phyloP scores from a whole-genome alignment of 2,329 filamentous ascomycete species.

The Thielaviopsis ethacetica region DNA sequence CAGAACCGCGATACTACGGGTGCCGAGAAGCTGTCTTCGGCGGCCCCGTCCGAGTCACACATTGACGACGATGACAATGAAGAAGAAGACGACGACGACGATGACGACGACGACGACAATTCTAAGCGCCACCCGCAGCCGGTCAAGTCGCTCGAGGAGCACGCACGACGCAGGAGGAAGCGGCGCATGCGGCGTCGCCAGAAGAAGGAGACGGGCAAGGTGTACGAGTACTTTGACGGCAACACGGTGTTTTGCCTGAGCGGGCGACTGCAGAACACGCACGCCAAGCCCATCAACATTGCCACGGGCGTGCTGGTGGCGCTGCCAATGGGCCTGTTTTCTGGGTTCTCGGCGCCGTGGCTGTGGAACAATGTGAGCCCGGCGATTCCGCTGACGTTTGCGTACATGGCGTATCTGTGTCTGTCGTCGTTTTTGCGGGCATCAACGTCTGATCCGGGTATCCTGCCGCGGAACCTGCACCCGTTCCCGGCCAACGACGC shows the following conservation, averaged over 20 bases:
- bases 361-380: constrained; percentile 76
- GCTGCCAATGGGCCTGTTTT: constrained; percentile 67
- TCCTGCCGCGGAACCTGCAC: constrained; percentile 82
- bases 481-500: constrained; percentile 62
- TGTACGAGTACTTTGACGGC: constrained; percentile 85
- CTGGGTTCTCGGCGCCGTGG: constrained; percentile 69
- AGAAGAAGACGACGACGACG: constrained; percentile 21
- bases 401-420: constrained; percentile 79
- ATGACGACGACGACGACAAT: constrained; percentile 20
- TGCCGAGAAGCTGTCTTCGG: constrained; percentile 72
- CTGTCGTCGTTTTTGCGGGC: constrained; percentile 90
- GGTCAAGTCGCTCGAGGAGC: constrained; percentile 11
- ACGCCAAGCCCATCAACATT: constrained; percentile 75
- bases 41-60: constrained; percentile 44
- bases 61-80: constrained; percentile 13
- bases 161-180: constrained; percentile 11
- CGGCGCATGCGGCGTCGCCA: neutral
- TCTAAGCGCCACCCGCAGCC: neutral
- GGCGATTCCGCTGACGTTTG: constrained; percentile 76
- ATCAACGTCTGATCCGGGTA: constrained; percentile 81
- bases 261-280: constrained; percentile 76
- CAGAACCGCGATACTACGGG: constrained; percentile 43
- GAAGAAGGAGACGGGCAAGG: constrained; percentile 36
- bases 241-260: constrained; percentile 83
- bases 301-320: constrained; percentile 69